Evolutionary conservation across 768 basidiomycete species (phyloP), one percentile per base, ranked within the genome.

Genomic region (Leucogyrophana mollusca): DNA sequence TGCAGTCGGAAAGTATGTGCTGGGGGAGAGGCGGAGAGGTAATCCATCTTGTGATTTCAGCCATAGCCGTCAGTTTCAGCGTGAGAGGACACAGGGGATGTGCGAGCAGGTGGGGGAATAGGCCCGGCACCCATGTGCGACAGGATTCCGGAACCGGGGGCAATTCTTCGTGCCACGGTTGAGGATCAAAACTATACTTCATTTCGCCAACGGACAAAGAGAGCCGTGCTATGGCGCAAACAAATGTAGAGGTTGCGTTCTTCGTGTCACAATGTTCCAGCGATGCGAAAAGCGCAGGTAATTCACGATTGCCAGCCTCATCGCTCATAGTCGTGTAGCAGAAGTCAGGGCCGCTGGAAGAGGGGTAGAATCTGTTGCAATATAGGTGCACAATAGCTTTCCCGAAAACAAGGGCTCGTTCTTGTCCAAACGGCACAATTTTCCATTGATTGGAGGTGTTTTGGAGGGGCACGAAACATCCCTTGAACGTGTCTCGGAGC

Each of bases 331-430:
- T 22, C 16, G 22, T 22, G 43, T 30, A 17, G 43, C 40, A n/a
- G n/a, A n/a, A n/a, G n/a, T n/a, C n/a, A n/a, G n/a, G n/a, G n/a
- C n/a, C n/a, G n/a, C n/a, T n/a, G n/a, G n/a, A n/a, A n/a, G 27
- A 13, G 27, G 38, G 24, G 13, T 38, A 34, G 21, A 42, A 40
- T 23, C 38, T 25, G 21, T 24, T 34, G 21, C 40, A 45, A 9
- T 35, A 20, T 17, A 47, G 46, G 23, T 51, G 50, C n/a, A 49
- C 39, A 10, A 51, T 40, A 5, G 50, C 50, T 51, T 21, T 51
- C 11, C 38, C 50, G 8, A 47, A 51, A 16, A 46, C 47, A n/a
- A 49, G 34, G 13, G 47, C 50, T 18, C 50, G 47, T 30, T 51
- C 47, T 32, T 43, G 45, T 27, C 45, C 39, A 23, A 21, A 36